Evolutionary conservation across 352 stramenopile species (phyloP), one percentile per base, ranked within the genome.

Genomic region (Pythium periplocum): DNA sequence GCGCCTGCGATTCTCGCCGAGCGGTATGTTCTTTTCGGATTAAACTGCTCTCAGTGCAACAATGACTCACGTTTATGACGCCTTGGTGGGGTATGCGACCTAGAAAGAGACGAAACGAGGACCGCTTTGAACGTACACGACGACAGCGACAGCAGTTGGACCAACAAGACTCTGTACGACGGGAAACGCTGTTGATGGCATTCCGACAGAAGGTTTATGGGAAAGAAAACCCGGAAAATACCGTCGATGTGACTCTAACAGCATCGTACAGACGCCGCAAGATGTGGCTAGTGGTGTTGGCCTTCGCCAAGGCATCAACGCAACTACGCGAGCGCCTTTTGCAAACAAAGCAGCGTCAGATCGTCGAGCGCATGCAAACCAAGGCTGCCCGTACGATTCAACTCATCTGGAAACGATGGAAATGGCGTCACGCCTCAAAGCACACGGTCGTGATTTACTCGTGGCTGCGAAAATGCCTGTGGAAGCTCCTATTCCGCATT

Each of bases 401-500:
- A 48, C 57, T 45, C 3, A 46, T 78, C 12, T 92, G 79, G 78
- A 71, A 71, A 26, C 67, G 70, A 53, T 88, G 73, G 64, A 86
- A 82, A 49, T 81, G 73, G 71, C 61, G 57, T 37, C 67, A 87
- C 53, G 63, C 75, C 10, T 87, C 78, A 33, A 77, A 76, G 44
- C 73, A 86, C 54, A 87, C 75, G 0, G 63, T 84, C 6, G 41
- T 84, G 2, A 64, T 87, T 42, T 87, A 86, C 65, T 72, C 73
- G 30, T 87, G 77, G 77, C 55, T 90, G 33, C 77, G 77, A 32
- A 77, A 81, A 48, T 87, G 79, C 55, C 45, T 89, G 35, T 92
- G 82, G 82, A 85, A 75, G 45, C 56, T 87, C 9, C 64, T 84
- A 33, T 68, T 92, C 54, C 61, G 69, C 39, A 52, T 82, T n/a